Conservation (phyloP, 495 filamentous ascomycete species). For the Sabuloglossum arenarium region DNA sequence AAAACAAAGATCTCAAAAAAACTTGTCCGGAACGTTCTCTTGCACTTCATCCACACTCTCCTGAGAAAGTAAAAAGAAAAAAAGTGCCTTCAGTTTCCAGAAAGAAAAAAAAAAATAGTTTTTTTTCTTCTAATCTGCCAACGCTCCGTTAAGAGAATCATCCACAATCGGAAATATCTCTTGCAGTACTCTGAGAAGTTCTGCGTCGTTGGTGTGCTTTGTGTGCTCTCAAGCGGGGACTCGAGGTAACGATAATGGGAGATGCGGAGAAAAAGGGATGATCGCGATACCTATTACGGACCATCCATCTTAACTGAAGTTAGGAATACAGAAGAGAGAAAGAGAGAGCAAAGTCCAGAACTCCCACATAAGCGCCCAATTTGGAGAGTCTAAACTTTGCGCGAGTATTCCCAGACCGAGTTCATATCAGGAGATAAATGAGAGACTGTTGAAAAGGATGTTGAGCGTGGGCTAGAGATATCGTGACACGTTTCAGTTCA, state of each 20-base stretch:
- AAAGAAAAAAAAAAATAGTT: slow-evolving; percentile 11
- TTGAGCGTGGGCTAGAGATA: background rate
- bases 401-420: no score
- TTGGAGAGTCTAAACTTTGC: no score
- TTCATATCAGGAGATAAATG: no score
- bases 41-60: slow-evolving; percentile 23
- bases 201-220: slow-evolving; percentile 38
- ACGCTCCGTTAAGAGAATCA: slow-evolving; percentile 50
- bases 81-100: slow-evolving; percentile 46
- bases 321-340: no score
- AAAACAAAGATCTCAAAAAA: no score
- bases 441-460: no score
- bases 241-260: background rate
- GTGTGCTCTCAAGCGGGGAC: background rate
- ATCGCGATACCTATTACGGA: no score
- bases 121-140: slow-evolving; percentile 38
- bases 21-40: slow-evolving; percentile 49
- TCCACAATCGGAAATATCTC: slow-evolving; percentile 28
- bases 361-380: no score
- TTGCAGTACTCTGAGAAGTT: slow-evolving; percentile 41
- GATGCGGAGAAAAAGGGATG: background rate
- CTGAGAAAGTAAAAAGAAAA: slow-evolving; percentile 16
- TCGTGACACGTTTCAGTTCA: background rate
- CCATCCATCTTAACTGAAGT: no score
- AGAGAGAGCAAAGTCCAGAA: no score